phyloP scores from a whole-genome alignment of 345 rosid genomes.

The Pugionium cornutum region DNA sequence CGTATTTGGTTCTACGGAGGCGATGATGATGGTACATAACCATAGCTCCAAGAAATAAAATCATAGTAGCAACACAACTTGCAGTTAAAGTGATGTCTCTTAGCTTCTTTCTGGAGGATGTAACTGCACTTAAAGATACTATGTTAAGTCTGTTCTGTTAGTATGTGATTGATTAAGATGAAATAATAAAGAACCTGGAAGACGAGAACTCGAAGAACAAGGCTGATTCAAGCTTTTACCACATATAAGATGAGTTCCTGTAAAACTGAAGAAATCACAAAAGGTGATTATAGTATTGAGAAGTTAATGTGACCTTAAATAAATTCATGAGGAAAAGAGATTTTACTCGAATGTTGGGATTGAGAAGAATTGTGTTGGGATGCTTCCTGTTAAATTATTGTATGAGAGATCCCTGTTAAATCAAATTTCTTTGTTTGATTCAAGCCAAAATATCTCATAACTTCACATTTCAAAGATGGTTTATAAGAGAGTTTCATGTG shows the following conservation, averaged over 20 bases:
- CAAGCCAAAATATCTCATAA: slow-evolving; percentile 13
- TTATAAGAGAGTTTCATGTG: slow-evolving; percentile 15
- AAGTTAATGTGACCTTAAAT: background rate
- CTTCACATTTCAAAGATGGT: slow-evolving; percentile 14
- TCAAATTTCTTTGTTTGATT: background rate
- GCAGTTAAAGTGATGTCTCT: slow-evolving; percentile 52
- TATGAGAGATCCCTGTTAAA: slow-evolving; percentile 74
- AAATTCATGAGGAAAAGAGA: slow-evolving; percentile 3
- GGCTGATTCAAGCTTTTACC: slow-evolving; percentile 68
- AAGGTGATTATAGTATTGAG: slow-evolving; percentile 3
- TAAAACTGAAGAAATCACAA: slow-evolving; percentile 54
- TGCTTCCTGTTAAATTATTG: slow-evolving; percentile 62
- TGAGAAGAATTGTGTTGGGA: slow-evolving; percentile 62
- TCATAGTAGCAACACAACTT: slow-evolving; percentile 55
- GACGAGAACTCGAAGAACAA: slow-evolving; percentile 59
- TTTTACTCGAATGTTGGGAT: slow-evolving; percentile 70
- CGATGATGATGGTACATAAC: slow-evolving; percentile 53
- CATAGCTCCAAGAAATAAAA: slow-evolving; percentile 52
- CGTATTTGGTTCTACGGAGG: slow-evolving; percentile 46
- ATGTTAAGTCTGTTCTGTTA: background rate
- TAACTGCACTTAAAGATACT: slow-evolving; percentile 45
- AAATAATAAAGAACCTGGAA: slow-evolving; percentile 49
- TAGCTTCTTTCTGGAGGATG: slow-evolving; percentile 60
- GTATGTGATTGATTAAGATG: slow-evolving; percentile 6
- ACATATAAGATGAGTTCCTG: slow-evolving; percentile 67